A percentile compares a stretch with the other conserved stretches of the same genome.
Evolutionary conservation across 2,329 filamentous ascomycete species (phyloP).

Genomic region (Colletotrichum limetticola): DNA sequence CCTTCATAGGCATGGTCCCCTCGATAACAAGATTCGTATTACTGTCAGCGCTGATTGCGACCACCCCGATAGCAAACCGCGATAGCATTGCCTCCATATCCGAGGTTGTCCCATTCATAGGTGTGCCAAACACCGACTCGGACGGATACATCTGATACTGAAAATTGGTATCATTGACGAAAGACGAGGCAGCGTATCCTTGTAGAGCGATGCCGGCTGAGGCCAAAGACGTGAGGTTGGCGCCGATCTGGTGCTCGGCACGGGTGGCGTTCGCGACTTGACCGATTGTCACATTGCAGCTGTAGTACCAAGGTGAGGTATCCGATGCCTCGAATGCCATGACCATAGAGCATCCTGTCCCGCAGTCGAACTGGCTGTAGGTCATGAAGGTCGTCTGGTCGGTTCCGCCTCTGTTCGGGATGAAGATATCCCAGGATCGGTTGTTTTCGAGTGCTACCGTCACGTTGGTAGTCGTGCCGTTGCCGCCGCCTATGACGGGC

Average conservation of each 20-base stretch:
- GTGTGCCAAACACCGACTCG: slow-evolving; percentile 49
- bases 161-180: slow-evolving; percentile 37
- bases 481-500: slow-evolving; percentile 44
- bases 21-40: slow-evolving; percentile 40
- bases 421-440: slow-evolving; percentile 12
- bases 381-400: slow-evolving; percentile 52
- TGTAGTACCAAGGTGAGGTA: slow-evolving; percentile 52
- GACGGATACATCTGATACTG: slow-evolving; percentile 55
- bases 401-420: slow-evolving; percentile 43
- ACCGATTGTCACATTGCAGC: slow-evolving; percentile 50
- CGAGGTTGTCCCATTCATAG: slow-evolving; percentile 42
- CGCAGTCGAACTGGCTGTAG: slow-evolving; percentile 39
- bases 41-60: slow-evolving; percentile 45
- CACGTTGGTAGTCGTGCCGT: slow-evolving; percentile 42
- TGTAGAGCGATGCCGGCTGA: slow-evolving; percentile 52
- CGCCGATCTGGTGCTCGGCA: slow-evolving; percentile 48
- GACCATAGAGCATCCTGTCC: slow-evolving; percentile 42
- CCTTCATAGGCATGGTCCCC: slow-evolving; percentile 45
- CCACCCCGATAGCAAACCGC: slow-evolving; percentile 49
- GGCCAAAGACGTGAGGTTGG: slow-evolving; percentile 46
- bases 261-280: slow-evolving; percentile 46
- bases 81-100: slow-evolving; percentile 50
- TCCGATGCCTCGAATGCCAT: slow-evolving; percentile 51
- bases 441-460: slow-evolving; percentile 39
- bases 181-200: slow-evolving; percentile 45